A percentile compares a stretch with the other conserved stretches of the same genome.
Conservation (phyloP, 1,139 yeast genomes). For the Debaryomyces fabryi region DNA sequence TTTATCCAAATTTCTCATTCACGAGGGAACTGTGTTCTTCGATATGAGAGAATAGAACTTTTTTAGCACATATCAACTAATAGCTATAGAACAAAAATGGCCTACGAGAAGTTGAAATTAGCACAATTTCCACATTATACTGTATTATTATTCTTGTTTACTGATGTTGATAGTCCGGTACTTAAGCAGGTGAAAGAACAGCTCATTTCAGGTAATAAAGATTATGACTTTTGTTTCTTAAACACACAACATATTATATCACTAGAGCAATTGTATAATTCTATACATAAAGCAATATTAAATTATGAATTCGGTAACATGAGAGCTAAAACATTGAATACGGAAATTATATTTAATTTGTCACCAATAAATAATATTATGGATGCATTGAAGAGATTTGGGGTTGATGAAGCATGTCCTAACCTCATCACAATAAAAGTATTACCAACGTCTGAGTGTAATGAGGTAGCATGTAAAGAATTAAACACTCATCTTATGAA, state of each 20-base stretch:
- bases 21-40: not conserved
- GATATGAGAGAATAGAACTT: not conserved
- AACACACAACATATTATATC: conserved; percentile 43
- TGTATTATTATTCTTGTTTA: conserved; percentile 29
- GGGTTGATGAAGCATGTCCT: conserved; percentile 35
- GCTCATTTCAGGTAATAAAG: conserved; percentile 33
- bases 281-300: conserved; percentile 38
- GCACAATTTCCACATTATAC: conserved; percentile 38
- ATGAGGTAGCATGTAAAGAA: conserved; percentile 11
- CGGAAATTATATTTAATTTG: conserved; percentile 45
- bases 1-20: conserved; percentile 1
- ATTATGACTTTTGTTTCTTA: conserved; percentile 44
- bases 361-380: conserved; percentile 48
- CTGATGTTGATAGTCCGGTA: conserved; percentile 20
- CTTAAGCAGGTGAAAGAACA: conserved; percentile 31
- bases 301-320: conserved; percentile 29
- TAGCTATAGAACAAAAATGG: conserved; percentile 12
- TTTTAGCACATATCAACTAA: not conserved
- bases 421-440: conserved; percentile 39
- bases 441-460: conserved; percentile 13
- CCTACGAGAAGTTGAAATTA: conserved; percentile 20
- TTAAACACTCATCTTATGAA: conserved; percentile 19
- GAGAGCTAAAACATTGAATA: conserved; percentile 45
- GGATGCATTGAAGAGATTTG: conserved; percentile 48
- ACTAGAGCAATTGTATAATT: conserved; percentile 36